These are phyloP conservation scores for Kuraishia floccosa DNA, from an alignment of 805 yeast species.

Conservation along the genomic window DNA sequence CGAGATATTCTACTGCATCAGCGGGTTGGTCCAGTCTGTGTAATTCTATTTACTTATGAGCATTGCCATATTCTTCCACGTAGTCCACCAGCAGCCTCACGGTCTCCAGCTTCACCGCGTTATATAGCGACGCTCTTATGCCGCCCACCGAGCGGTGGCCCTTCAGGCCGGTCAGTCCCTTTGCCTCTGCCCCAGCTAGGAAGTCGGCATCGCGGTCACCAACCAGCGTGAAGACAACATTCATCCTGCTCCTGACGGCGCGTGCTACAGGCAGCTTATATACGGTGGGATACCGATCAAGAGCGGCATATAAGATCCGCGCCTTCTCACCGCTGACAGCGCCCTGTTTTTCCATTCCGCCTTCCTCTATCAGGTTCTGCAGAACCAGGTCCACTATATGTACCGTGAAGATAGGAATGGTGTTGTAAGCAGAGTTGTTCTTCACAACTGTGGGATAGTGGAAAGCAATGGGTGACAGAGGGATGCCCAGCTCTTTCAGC, in stretches of 20 bases:
- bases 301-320: slow-evolving; percentile 42
- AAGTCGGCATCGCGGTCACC: slow-evolving; percentile 55
- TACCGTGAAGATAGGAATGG: slow-evolving; percentile 88
- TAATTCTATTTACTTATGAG: slow-evolving; percentile 8
- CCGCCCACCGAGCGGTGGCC: slow-evolving; percentile 99
- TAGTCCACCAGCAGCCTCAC: slow-evolving; percentile 46
- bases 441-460: slow-evolving; percentile 79
- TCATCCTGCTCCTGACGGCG: slow-evolving; percentile 74
- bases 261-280: slow-evolving; percentile 58
- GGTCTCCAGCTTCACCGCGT: slow-evolving; percentile 64
- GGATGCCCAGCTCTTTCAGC: slow-evolving; percentile 47
- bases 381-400: slow-evolving; percentile 78
- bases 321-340: slow-evolving; percentile 53
- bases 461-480: slow-evolving; percentile 80
- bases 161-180: slow-evolving; percentile 65
- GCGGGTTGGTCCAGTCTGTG: slow-evolving; percentile 16
- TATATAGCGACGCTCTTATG: slow-evolving; percentile 85
- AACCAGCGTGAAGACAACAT: slow-evolving; percentile 76
- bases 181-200: slow-evolving; percentile 50
- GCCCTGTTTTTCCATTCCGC: slow-evolving; percentile 65
- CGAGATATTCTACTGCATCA: slow-evolving; percentile 52
- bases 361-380: slow-evolving; percentile 44
- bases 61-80: slow-evolving; percentile 47
- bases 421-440: slow-evolving; percentile 90
- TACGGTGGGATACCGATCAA: slow-evolving; percentile 56